Percentiles rank a stretch among this genome's conserved stretches.
phyloP scores from a whole-genome alignment of 108 stramenopile species.

The Mayamaea pseudoterrestris region DNA sequence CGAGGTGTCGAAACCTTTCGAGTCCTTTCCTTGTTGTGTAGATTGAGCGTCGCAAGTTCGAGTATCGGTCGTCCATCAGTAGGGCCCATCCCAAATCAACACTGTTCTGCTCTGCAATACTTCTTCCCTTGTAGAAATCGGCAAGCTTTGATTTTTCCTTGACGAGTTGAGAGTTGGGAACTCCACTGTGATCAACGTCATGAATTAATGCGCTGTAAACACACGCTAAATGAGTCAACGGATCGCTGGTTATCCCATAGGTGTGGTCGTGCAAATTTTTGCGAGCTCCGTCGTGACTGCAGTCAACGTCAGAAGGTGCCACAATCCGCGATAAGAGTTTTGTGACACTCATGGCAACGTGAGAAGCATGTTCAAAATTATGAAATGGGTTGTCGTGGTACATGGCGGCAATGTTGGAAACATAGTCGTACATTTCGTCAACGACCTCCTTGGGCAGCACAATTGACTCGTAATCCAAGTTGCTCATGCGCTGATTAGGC shows the following conservation, averaged over 20 bases:
- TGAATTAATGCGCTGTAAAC: neutral
- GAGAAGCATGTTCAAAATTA: slow-evolving; percentile 9
- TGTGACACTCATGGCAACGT: slow-evolving; percentile 1
- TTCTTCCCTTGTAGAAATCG: neutral
- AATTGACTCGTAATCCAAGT: too few species aligned
- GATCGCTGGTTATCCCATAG: neutral
- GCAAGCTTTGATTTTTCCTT: neutral
- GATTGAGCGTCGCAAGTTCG: neutral
- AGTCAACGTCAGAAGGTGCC: too few species aligned
- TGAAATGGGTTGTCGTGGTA: slow-evolving; percentile 9
- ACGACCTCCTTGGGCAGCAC: slow-evolving; percentile 10
- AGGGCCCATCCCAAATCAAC: neutral
- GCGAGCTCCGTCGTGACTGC: too few species aligned
- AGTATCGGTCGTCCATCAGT: neutral
- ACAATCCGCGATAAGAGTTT: slow-evolving; percentile 7
- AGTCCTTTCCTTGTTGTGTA: neutral
- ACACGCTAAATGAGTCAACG: neutral
- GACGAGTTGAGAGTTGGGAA: neutral
- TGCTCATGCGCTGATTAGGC: too few species aligned
- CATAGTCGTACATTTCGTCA: slow-evolving; percentile 1
- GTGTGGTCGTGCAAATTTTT: neutral
- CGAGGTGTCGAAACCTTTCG: neutral
- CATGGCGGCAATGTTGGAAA: slow-evolving; percentile 2
- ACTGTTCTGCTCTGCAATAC: neutral
- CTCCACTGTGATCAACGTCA: neutral